Conservation (phyloP, 2,329 filamentous ascomycete species). For the Colletotrichum noveboracense region DNA sequence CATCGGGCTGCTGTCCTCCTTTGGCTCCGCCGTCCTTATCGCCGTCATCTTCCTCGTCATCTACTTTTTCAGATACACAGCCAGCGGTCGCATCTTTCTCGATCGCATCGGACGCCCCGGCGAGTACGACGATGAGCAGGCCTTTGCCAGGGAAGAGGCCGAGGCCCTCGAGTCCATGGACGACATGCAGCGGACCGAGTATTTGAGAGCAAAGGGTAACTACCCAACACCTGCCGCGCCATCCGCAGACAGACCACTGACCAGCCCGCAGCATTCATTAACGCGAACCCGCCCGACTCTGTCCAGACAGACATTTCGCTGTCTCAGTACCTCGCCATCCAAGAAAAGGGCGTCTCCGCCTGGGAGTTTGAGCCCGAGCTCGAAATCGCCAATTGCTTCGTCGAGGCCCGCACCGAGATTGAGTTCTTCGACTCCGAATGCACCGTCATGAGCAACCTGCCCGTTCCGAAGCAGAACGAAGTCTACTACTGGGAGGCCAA, state of each 20-base stretch:
- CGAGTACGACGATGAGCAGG: constrained; percentile 97
- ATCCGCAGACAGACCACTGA: neutral
- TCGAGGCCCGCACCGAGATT: constrained; percentile 94
- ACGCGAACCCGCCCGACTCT: constrained; percentile 94
- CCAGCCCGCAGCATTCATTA: constrained; percentile 76
- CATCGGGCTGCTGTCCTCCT: constrained; percentile 93
- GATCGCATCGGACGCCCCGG: constrained; percentile 92
- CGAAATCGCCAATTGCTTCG: constrained; percentile 98
- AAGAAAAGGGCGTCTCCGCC: constrained; percentile 98
- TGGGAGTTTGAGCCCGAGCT: constrained; percentile 99
- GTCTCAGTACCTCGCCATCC: constrained; percentile 96
- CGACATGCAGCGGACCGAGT: constrained; percentile 87
- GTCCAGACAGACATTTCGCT: constrained; percentile 95
- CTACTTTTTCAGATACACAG: constrained; percentile 94
- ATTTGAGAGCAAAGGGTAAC: constrained; percentile 91
- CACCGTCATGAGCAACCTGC: constrained; percentile 95
- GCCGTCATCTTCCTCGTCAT: constrained; percentile 80
- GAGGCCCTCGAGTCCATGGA: constrained; percentile 96
- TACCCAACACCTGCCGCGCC: neutral
- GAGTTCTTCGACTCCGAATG: constrained; percentile 99
- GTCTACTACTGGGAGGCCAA: constrained; percentile 99
- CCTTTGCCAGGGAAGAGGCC: constrained; percentile 90
- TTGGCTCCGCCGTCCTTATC: constrained; percentile 88
- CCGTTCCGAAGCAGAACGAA: constrained; percentile 97
- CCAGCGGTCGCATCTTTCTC: constrained; percentile 85